Evolutionary conservation across 2,329 filamentous ascomycete species (phyloP), one percentile per base, ranked within the genome.

Genomic region (Gaeumannomyces tritici): DNA sequence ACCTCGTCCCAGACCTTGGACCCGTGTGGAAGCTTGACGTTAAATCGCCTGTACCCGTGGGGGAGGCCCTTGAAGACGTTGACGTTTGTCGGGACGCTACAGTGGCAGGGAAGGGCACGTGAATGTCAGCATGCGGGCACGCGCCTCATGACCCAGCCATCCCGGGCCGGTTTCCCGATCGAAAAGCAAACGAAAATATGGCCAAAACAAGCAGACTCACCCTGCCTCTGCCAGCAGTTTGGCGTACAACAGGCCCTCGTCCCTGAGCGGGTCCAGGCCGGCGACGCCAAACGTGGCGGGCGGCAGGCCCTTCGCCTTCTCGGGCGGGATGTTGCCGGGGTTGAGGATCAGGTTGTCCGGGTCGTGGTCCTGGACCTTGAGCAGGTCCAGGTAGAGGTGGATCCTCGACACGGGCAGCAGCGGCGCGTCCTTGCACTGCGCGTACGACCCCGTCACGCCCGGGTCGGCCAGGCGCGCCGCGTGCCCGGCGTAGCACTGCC

Each of bases 1-100:
- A 87, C 66, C 79, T 82, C 75, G 75, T 84, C 65, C 67, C 69
- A 1, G 69, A 71, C 74, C 62, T 71, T 77, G 15, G 74, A 76
- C 42, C 42, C 42, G 18, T 47, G 42, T 21, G 42, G 42, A 60
- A 73, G 62, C 69, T 73, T 24, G 70, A 70, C 58, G 69, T 72
- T 12, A 68, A 61, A 62, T 2, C 61, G 61, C n/a, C 63, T 59
- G 60, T 63, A 67, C 3, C 61, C 65, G 55, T 67, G 66, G 2
- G 66, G 66, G 2, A 67, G 60, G 7, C 66, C 66, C 24, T 62
- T 63, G 65, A 63, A 65, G 0, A 67, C 18, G 29, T 62, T 55
- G 31, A 70, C n/a, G 70, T 77, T 4, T 55, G 73, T 33, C 65
- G 71, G 35, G 68, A 73, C 59, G 47, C 65, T 62, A 70, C 67